Base-by-base conservation (phyloP, 2,329 filamentous ascomycete genomes). In the Trematosphaeria pertusa region DNA sequence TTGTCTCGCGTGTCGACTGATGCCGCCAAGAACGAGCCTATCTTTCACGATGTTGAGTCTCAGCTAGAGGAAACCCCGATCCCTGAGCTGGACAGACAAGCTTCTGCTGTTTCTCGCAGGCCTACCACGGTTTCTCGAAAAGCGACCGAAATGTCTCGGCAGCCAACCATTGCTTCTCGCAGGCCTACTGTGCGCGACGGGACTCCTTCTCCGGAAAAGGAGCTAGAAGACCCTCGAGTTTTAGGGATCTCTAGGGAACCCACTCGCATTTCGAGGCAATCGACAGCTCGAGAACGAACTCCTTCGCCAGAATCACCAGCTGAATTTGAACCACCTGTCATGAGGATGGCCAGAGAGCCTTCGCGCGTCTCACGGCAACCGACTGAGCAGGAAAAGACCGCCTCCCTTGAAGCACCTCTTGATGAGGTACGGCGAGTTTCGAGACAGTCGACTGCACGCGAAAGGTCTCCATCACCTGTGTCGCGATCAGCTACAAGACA, bases 131-230 rank as follows among this genome's bases (percentile, higher is more conserved):
- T 39, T 14, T 46, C 43, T 14, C 42, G 42, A 7, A 18, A 18
- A 19, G 24, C 43, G 11, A 43, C 48, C 22, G 24, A 28, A 28
- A 7, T 12, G 24, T 12, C 12, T 28, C 24, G 8, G 24, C 48
- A 51, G 28, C 20, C 33, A 5, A 51, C 39, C 5, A n/a, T 40
- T 4, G 30, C 43, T 28, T 35, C 37, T 17, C 15, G 44, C 3
- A 21, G 17, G n/a, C 19, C 21, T 22, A 37, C 24, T 4, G 15
- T 33, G n/a, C 37, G 22, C 17, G 37, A 31, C 17, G n/a, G 15
- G 15, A 30, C 37, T 10, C 31, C 37, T 11, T 18, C 37, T 33
- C 32, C 32, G 12, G 32, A 15, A 17, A 18, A 7, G 7, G 7
- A 11, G 14, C 31, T 7, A 33, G 31, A 33, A 7, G 10, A 33